Evolutionary conservation across 1,139 yeast genomes (phyloP).

Genomic region (Yamadazyma buinensis): DNA sequence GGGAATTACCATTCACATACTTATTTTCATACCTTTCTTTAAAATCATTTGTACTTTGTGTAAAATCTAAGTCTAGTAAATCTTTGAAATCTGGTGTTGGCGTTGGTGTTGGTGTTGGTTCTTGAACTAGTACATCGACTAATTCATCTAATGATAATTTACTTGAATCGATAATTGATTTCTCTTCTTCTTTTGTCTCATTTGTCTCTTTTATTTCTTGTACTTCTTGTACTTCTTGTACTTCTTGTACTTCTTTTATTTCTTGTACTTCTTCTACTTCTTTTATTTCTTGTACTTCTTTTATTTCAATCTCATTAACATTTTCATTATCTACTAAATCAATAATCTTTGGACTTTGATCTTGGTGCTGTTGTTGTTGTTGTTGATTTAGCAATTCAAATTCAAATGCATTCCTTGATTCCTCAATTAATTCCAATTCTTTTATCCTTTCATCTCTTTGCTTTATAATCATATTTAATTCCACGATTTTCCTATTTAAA

Average conservation of each 20-base stretch:
- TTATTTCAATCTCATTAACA: too few species aligned
- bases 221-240: constrained; percentile 1
- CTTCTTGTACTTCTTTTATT: constrained; percentile 5
- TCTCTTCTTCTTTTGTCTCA: neutral
- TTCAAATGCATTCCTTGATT: neutral
- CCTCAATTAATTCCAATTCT: constrained; percentile 1
- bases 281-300: neutral
- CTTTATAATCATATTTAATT: constrained; percentile 2
- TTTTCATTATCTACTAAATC: too few species aligned
- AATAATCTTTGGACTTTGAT: too few species aligned
- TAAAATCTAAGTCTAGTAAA: neutral
- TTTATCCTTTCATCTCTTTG: constrained; percentile 3
- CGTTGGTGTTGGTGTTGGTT: neutral
- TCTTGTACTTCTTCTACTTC: neutral
- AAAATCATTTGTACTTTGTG: neutral
- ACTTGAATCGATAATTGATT: neutral
- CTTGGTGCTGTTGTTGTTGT: too few species aligned
- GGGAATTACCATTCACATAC: too few species aligned
- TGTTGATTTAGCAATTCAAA: neutral
- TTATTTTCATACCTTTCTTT: too few species aligned
- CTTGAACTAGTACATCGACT: neutral
- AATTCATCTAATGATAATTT: constrained; percentile 5
- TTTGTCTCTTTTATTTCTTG: neutral
- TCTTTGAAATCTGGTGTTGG: neutral
- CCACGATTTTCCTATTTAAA: constrained; percentile 11